phyloP scores from a whole-genome alignment of 139 green algal genomes.

The Gonium pectorale region DNA sequence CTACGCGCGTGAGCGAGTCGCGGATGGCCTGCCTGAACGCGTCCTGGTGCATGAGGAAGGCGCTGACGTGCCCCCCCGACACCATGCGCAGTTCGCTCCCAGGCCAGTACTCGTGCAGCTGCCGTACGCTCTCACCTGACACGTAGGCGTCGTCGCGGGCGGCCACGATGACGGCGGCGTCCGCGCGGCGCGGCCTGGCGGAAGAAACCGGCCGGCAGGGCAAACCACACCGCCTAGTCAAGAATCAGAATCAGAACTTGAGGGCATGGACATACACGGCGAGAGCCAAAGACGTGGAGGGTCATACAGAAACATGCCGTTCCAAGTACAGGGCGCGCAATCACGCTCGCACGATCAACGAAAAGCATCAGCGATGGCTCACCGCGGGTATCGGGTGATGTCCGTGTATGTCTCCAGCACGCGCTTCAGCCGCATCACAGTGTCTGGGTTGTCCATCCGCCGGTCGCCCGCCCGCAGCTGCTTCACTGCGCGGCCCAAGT shows the following conservation, averaged over 20 bases:
- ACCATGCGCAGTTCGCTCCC: conserved; percentile 81
- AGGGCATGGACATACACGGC: neutral
- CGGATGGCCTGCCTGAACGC: conserved; percentile 21
- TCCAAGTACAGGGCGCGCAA: no score
- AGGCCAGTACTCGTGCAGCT: conserved; percentile 45
- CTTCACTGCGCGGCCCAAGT: conserved; percentile 29
- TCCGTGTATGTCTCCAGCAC: conserved; percentile 90
- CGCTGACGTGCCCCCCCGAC: conserved; percentile 80
- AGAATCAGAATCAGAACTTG: no score
- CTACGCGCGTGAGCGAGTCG: conserved; percentile 6
- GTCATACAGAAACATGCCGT: no score
- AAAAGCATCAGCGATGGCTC: no score
- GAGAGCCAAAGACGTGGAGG: no score
- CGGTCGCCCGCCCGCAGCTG: neutral
- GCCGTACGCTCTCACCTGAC: conserved; percentile 54
- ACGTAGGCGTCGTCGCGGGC: conserved; percentile 86
- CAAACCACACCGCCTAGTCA: no score
- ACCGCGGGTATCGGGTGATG: conserved; percentile 79
- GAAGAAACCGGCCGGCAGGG: no score
- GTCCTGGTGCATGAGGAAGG: conserved; percentile 83
- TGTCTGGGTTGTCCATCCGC: conserved; percentile 12
- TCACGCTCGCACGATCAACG: no score
- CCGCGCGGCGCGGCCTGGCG: conserved; percentile 67
- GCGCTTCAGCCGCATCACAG: conserved; percentile 51
- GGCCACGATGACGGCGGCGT: conserved; percentile 83